Conservation (phyloP, 202 grass and related monocot genomes). For the Zizania palustris region DNA sequence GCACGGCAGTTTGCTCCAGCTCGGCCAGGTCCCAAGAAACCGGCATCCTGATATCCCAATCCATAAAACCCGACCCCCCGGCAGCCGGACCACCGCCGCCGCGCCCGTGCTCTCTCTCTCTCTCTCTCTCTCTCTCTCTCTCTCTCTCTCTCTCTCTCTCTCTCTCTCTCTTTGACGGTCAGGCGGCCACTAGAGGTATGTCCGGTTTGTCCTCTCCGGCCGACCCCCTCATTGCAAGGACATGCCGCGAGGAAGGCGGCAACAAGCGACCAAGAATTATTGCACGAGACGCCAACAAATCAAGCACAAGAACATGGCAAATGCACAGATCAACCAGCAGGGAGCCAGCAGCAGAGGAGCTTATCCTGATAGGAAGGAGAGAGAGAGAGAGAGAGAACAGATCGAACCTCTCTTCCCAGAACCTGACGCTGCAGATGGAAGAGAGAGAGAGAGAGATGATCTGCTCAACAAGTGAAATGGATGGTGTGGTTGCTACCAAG, state of each 20-base stretch:
- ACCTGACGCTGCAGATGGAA: no score
- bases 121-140: background rate
- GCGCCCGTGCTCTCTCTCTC: background rate
- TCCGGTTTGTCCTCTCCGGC: constrained; percentile 33
- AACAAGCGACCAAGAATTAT: constrained; percentile 46
- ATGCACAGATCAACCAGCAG: constrained; percentile 46
- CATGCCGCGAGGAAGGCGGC: constrained; percentile 45
- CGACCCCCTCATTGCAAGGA: constrained; percentile 39
- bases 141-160: background rate
- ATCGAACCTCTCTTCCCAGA: no score
- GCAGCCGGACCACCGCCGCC: no score
- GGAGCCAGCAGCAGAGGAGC: constrained; percentile 21
- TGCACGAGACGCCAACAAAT: constrained; percentile 43
- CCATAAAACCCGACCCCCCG: constrained; percentile 51
- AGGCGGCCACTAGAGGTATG: background rate
- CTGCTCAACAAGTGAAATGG: background rate
- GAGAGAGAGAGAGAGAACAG: no score
- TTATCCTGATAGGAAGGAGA: constrained; percentile 47
- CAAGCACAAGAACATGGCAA: constrained; percentile 38
- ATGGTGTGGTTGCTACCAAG: background rate
- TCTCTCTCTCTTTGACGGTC: constrained; percentile 5
- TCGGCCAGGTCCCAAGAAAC: constrained; percentile 67
- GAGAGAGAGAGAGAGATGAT: constrained; percentile 23
- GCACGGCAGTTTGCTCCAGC: constrained; percentile 48
- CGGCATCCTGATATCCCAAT: constrained; percentile 94